Conservation (phyloP, 208 protist genomes). For the Leishmania tarentolae region DNA sequence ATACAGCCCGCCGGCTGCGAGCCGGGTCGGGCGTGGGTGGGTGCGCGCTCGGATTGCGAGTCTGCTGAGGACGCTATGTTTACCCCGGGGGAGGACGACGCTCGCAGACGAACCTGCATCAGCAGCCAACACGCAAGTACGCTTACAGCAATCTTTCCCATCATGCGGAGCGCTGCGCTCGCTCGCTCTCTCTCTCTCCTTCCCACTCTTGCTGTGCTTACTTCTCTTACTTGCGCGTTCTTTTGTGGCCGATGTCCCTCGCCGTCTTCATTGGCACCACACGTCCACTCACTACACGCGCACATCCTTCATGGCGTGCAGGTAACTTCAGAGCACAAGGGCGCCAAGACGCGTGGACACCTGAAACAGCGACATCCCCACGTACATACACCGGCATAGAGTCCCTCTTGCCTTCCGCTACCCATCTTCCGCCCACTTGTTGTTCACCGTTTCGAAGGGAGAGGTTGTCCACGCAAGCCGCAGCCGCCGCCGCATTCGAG, state of each 20-base stretch:
- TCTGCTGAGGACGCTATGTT: not conserved
- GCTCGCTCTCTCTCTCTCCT: too few relatives aligned
- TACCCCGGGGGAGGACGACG: not conserved
- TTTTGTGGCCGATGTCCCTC: not conserved
- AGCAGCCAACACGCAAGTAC: not conserved
- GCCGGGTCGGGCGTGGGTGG: too few relatives aligned
- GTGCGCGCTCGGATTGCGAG: too few relatives aligned
- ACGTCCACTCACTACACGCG: not conserved
- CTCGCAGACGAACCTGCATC: too few relatives aligned
- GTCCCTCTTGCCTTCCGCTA: not conserved
- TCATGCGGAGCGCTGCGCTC: not conserved
- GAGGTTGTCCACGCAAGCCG: not conserved
- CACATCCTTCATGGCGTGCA: not conserved
- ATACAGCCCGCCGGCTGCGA: too few relatives aligned
- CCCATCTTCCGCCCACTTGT: not conserved
- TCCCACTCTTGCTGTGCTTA: not conserved
- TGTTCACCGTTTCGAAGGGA: not conserved
- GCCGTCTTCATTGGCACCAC: not conserved
- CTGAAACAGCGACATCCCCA: not conserved
- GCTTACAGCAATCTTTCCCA: not conserved
- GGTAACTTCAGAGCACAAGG: not conserved
- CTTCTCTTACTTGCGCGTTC: not conserved
- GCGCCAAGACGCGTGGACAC: not conserved
- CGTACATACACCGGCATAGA: conserved; percentile 5
- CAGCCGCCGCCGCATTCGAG: not conserved